phyloP scores from a whole-genome alignment of 306 rosid species.

The Dicorynia guianensis region DNA sequence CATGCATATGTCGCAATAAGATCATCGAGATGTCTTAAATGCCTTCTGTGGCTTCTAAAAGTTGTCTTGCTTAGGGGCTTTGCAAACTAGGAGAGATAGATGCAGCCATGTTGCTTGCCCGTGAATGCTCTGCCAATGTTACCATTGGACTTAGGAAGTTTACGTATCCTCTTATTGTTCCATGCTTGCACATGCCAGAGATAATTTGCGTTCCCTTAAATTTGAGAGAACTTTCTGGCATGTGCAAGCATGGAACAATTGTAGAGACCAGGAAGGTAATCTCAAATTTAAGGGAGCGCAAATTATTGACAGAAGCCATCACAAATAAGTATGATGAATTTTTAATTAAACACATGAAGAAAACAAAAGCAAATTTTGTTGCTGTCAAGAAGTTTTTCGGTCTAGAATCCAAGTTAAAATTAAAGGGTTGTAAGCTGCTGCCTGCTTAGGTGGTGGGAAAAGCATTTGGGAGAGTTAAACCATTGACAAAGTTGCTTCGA shows the following conservation, averaged over 20 bases:
- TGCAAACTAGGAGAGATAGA: slow-evolving; percentile 77
- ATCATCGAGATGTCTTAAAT: slow-evolving; percentile 72
- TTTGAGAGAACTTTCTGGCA: no score
- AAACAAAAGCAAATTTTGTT: slow-evolving; percentile 81
- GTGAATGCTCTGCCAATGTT: no score
- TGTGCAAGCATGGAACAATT: slow-evolving; percentile 75
- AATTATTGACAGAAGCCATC: slow-evolving; percentile 69
- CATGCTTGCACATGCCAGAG: no score
- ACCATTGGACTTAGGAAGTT: no score
- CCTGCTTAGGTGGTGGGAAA: slow-evolving; percentile 33
- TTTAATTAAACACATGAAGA: slow-evolving; percentile 82
- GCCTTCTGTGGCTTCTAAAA: slow-evolving; percentile 76
- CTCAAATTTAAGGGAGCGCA: slow-evolving; percentile 59
- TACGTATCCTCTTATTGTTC: no score
- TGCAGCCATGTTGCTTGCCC: no score
- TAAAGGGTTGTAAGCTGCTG: slow-evolving; percentile 64
- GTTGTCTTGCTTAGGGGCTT: slow-evolving; percentile 69
- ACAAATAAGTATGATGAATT: slow-evolving; percentile 74
- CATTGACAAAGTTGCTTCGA: slow-evolving; percentile 8
- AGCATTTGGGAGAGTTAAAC: slow-evolving; percentile 10
- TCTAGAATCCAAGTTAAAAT: slow-evolving; percentile 79
- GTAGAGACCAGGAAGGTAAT: slow-evolving; percentile 88
- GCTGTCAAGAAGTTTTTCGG: slow-evolving; percentile 81
- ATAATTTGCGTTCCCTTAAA: no score
- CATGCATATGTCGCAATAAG: slow-evolving; percentile 73